A percentile compares a stretch with the other conserved stretches of the same genome.
Evolutionary conservation across 768 basidiomycete species (phyloP).

Genomic region (Pleurotus citrinopileatus): DNA sequence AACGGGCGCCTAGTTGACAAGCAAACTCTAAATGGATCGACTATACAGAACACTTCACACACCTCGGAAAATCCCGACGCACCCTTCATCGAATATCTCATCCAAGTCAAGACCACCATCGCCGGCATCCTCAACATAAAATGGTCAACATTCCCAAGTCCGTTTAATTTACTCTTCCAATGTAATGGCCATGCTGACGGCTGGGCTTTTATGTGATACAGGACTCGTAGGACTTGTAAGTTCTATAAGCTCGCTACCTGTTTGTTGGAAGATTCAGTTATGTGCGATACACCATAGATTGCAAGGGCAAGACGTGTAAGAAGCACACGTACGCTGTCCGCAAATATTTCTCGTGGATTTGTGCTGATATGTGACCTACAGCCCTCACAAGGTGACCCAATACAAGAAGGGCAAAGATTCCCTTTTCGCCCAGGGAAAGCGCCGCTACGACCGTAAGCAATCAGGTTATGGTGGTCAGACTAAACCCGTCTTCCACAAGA

Average conservation of each 20-base stretch:
- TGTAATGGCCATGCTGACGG: slow-evolving; percentile 15
- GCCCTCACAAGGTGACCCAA: slow-evolving; percentile 10
- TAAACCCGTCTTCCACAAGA: slow-evolving; percentile 99
- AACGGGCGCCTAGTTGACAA: neutral
- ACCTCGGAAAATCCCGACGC: neutral
- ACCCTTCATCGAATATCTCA: slow-evolving; percentile 2
- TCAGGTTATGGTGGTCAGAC: slow-evolving; percentile 99
- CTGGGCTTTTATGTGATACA: slow-evolving; percentile 20
- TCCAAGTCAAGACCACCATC: slow-evolving; percentile 29
- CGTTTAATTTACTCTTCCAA: slow-evolving; percentile 26
- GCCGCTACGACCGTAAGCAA: slow-evolving; percentile 99
- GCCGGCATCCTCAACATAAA: slow-evolving; percentile 44
- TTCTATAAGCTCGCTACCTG: slow-evolving; percentile 17
- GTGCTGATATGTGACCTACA: neutral
- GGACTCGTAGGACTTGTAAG: slow-evolving; percentile 97
- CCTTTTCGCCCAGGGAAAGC: slow-evolving; percentile 97
- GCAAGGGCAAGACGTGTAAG: slow-evolving; percentile 96
- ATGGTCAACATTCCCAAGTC: slow-evolving; percentile 98
- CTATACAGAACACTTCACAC: slow-evolving; percentile 8
- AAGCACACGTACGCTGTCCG: slow-evolving; percentile 85
- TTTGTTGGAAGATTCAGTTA: slow-evolving; percentile 5
- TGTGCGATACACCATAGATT: slow-evolving; percentile 44
- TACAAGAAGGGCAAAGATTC: slow-evolving; percentile 83
- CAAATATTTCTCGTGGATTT: slow-evolving; percentile 39
- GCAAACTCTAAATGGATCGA: neutral